Percentiles rank a stretch among this genome's conserved stretches.
These are phyloP conservation scores for Puccinia triticina DNA, from an alignment of 1,284 basidiomycete genomes.

Conservation along the genomic window DNA sequence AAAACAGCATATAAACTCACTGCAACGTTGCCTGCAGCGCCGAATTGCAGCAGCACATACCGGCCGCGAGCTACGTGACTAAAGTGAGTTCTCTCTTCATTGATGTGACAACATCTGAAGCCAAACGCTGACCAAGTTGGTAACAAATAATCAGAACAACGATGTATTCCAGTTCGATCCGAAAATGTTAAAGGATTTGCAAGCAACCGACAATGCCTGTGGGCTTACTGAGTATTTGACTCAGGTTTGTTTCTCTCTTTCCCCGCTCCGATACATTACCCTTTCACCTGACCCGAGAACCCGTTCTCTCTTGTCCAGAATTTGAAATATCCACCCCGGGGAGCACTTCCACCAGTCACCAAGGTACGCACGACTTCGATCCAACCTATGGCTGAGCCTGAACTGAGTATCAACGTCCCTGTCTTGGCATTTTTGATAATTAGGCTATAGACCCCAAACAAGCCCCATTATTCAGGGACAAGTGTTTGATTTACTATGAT, in stretches of 20 bases:
- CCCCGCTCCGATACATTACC: not conserved
- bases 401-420: too few species aligned
- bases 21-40: not conserved
- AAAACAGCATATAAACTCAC: not conserved
- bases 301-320: not conserved
- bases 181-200: not conserved
- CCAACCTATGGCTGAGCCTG: too few species aligned
- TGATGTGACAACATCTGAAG: too few species aligned
- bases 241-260: not conserved
- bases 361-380: not conserved
- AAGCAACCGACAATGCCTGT: not conserved
- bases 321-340: not conserved
- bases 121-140: too few species aligned
- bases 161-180: not conserved
- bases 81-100: conserved; percentile 5
- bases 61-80: not conserved
- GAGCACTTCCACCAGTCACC: not conserved
- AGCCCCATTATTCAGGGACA: not conserved
- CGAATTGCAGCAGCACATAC: not conserved
- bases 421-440: not conserved
- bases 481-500: not conserved
- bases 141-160: not conserved
- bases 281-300: not conserved
- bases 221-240: not conserved
- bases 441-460: not conserved